Evolutionary conservation across 371 early-diverging fungal genomes (phyloP), one percentile per base, ranked within the genome.

Genomic region (Haplosporangium sp.): DNA sequence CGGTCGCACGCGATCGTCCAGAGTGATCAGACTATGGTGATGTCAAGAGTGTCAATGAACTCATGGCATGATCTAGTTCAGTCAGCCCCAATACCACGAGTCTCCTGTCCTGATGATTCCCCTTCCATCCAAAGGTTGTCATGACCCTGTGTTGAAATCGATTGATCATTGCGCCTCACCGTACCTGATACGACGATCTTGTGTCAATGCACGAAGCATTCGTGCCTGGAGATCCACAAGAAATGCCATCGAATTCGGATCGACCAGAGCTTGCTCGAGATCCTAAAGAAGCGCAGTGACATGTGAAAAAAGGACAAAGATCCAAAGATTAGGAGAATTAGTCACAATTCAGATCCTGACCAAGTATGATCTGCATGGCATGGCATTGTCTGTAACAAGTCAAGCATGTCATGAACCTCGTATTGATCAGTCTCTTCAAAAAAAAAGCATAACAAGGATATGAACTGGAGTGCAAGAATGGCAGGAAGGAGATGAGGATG

Each of bases 141-240:
- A 51, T 51, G 51, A 7, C 36, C n/a, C n/a, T 54, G 36, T 11
- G 20, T n/a, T 21, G 12, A 42, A 46, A 16, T 56, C 41, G 13
- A 20, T 29, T 29, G 29, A 29, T 29, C 29, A 29, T 29, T 29
- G 29, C 29, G 29, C 29, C 29, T 4, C 29, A 16, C 12, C 11
- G 63, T 70, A 76, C 77, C 77, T 76, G 63, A 76, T 60, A n/a
- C 67, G 71, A 9, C 67, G 67, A 59, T 76, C 71, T 50, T 76
- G 77, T 7, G 77, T 76, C 38, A 76, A 29, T 29, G 71, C 51
- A 18, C 77, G 71, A 36, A 76, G 71, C 77, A 76, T 76, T 16
- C 77, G 77, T 23, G 77, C 71, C 20, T 76, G 77, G 40, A 76
- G 77, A 56, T 76, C 77, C 41, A 71, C 42, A 12, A 71, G 57